Evolutionary conservation across 345 rosid species (phyloP), one percentile per base, ranked within the genome.

Genomic region (Citrus trifoliata): DNA sequence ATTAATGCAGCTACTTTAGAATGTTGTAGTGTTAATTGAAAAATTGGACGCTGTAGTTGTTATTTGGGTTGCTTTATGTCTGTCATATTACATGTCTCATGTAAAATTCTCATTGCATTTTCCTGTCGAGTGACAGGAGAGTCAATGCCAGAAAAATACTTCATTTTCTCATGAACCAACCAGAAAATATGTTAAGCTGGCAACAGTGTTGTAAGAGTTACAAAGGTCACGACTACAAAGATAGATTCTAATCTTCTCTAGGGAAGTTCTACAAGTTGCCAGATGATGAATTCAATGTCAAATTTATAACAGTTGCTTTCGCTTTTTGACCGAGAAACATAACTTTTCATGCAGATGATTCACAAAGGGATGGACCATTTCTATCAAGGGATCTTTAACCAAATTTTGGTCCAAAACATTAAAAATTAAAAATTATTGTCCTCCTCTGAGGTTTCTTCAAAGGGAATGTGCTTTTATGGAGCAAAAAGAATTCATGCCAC

Each of bases 271-370:
- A 35, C 68, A 74, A 74, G 48, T 74, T 27, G 59, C 1, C 12
- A 7, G 73, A 3, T 1, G 68, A 40, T 27, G 37, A 61, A 30
- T 62, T 61, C 25, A 61, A 40, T 28, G 14, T 35, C 53, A 71
- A 72, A 33, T 35, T 4, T 22, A 18, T 27, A 18, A 74, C 66
- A 59, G 66, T 21, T 37, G 32, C 51, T 73, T 25, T 19, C 59
- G 35, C 30, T 56, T 70, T 70, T 74, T 60, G 38, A 60, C 76
- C 35, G 7, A 37, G 13, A 72, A 24, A 65, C 66, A 58, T 73
- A 28, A 28, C 25, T 48, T 28, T 71, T 71, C 55, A 6, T 30
- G 74, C 12, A 27, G 18, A 51, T 21, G 62, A 71, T 27, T 71
- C 37, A 53, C 27, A 22, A 27, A 19, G 60, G 60, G 40, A 30